Conservation (phyloP, 148 eudicot species). For the Camellia sinensis region DNA sequence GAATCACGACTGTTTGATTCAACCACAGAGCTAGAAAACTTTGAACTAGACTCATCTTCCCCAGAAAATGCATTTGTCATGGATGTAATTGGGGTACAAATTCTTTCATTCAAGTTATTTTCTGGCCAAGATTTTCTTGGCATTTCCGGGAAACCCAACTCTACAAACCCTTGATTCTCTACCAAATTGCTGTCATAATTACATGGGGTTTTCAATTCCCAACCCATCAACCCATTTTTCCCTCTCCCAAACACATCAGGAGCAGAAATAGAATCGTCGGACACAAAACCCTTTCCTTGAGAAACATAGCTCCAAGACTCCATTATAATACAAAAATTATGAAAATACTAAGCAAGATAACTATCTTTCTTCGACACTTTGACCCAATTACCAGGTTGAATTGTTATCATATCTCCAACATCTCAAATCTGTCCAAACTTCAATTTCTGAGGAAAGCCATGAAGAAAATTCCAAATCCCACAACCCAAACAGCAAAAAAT, state of each 20-base stretch:
- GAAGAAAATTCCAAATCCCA: conserved; percentile 23
- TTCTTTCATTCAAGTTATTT: conserved; percentile 24
- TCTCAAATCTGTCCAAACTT: conserved; percentile 9
- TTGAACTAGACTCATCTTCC: conserved; percentile 40
- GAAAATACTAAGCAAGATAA: background rate
- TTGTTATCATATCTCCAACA: background rate
- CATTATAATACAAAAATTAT: conserved; percentile 24
- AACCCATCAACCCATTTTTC: conserved; percentile 26
- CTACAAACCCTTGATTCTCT: conserved; percentile 39
- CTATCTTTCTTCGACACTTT: background rate
- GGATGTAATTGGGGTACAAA: conserved; percentile 21
- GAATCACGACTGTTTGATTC: conserved; percentile 44
- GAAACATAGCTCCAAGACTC: conserved; percentile 55
- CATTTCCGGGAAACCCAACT: conserved; percentile 38
- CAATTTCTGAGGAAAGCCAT: conserved; percentile 22
- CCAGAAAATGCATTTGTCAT: conserved; percentile 31
- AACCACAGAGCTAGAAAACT: conserved; percentile 37
- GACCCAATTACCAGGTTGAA: background rate
- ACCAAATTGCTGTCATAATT: conserved; percentile 29
- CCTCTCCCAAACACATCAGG: conserved; percentile 23
- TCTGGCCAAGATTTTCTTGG: conserved; percentile 23
- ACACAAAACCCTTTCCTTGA: conserved; percentile 33
- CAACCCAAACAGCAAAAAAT: background rate
- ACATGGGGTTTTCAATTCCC: conserved; percentile 24
- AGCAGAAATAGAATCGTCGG: conserved; percentile 34